Evolutionary conservation across 805 yeast species (phyloP).

Genomic region (Candida sphagnicola): DNA sequence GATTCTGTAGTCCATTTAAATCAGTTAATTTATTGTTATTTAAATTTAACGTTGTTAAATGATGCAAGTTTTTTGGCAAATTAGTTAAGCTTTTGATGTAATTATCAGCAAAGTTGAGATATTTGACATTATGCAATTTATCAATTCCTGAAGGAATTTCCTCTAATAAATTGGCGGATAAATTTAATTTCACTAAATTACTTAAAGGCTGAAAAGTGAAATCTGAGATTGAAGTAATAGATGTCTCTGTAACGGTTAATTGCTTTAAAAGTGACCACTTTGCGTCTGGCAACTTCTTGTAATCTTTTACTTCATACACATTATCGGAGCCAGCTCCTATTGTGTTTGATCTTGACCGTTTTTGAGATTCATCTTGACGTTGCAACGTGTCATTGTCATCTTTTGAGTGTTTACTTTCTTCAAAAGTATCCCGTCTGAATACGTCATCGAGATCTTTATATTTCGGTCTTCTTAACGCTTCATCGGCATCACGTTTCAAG

Average conservation of each 20-base stretch:
- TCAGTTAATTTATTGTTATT: slow-evolving; percentile 44
- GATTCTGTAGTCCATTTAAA: slow-evolving; percentile 43
- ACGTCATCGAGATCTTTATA: slow-evolving; percentile 5
- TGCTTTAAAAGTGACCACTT: slow-evolving; percentile 42
- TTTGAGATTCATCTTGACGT: slow-evolving; percentile 21
- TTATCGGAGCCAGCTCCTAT: slow-evolving; percentile 23
- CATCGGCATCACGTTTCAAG: background rate
- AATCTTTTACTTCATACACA: slow-evolving; percentile 11
- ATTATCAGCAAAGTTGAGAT: slow-evolving; percentile 41
- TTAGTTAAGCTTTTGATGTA: slow-evolving; percentile 30
- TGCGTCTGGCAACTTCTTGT: slow-evolving; percentile 24
- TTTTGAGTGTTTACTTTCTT: background rate
- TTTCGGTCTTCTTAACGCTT: background rate
- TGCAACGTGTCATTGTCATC: slow-evolving; percentile 14
- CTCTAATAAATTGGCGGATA: slow-evolving; percentile 50
- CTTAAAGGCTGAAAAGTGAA: slow-evolving; percentile 35
- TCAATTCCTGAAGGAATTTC: slow-evolving; percentile 52
- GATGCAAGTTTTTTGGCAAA: slow-evolving; percentile 30
- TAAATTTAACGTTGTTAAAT: slow-evolving; percentile 45
- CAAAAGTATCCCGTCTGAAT: slow-evolving; percentile 1
- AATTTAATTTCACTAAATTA: slow-evolving; percentile 45
- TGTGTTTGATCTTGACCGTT: slow-evolving; percentile 21
- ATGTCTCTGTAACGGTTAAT: slow-evolving; percentile 37
- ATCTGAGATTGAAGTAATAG: slow-evolving; percentile 31
- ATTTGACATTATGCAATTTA: slow-evolving; percentile 44